Percentiles rank a stretch among this genome's conserved stretches.
phyloP scores from a whole-genome alignment of 495 filamentous ascomycete genomes.

The Arthonia radiata region DNA sequence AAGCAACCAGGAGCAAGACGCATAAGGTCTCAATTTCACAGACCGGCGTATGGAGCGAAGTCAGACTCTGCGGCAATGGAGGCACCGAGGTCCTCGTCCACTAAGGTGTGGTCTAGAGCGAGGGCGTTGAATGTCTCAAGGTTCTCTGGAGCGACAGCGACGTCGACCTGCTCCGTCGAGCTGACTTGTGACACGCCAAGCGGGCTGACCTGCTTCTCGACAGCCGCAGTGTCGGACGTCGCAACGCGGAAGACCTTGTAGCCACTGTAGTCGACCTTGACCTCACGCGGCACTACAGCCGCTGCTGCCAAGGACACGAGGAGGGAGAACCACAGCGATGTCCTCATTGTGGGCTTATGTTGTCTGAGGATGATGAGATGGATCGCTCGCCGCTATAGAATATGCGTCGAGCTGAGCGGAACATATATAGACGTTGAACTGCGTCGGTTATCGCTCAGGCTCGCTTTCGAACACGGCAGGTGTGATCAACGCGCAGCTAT shows the following conservation, averaged over 20 bases:
- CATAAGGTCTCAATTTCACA: too few species aligned
- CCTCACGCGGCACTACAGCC: slow-evolving; percentile 4
- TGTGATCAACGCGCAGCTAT: too few species aligned
- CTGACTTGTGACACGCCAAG: slow-evolving; percentile 10
- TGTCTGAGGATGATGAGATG: too few species aligned
- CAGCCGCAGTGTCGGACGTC: slow-evolving; percentile 7
- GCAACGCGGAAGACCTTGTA: slow-evolving; percentile 20
- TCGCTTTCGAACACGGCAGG: too few species aligned
- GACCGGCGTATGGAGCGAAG: slow-evolving; percentile 6
- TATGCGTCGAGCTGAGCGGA: too few species aligned
- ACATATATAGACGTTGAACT: too few species aligned
- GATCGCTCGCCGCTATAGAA: too few species aligned
- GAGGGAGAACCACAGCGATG: too few species aligned
- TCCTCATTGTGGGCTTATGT: too few species aligned
- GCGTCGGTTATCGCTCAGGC: too few species aligned
- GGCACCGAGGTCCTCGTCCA: slow-evolving; percentile 20
- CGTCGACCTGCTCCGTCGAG: slow-evolving; percentile 14
- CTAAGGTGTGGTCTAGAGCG: slow-evolving; percentile 9
- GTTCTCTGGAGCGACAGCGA: slow-evolving; percentile 18
- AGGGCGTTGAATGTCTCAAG: slow-evolving; percentile 13
- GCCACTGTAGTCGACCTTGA: slow-evolving; percentile 17
- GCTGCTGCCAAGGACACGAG: slow-evolving; percentile 4
- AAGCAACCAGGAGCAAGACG: too few species aligned
- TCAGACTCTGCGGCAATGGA: slow-evolving; percentile 17
- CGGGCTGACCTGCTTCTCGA: slow-evolving; percentile 7